phyloP scores from a whole-genome alignment of 352 stramenopile species.

The Phytophthora niederhauseri region DNA sequence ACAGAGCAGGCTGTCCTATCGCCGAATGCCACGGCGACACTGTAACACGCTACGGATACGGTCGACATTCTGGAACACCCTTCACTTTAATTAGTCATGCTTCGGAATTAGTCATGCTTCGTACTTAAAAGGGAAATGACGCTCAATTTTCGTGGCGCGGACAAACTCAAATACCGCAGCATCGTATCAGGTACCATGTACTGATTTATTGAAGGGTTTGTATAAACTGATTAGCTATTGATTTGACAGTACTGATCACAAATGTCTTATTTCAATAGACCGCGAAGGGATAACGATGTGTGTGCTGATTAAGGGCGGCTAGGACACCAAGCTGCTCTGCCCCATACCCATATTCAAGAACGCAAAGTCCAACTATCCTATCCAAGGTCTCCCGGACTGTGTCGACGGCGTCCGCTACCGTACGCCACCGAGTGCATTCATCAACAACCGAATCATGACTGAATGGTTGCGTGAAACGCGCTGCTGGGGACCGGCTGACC shows the following conservation, averaged over 20 bases:
- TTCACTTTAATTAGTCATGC: no score
- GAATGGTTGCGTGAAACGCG: background rate
- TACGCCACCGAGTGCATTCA: background rate
- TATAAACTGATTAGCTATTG: background rate
- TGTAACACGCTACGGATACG: no score
- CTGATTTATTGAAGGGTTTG: background rate
- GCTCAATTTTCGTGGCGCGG: slow-evolving; percentile 1
- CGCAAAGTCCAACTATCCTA: slow-evolving; percentile 8
- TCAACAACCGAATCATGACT: background rate
- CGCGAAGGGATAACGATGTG: slow-evolving; percentile 25
- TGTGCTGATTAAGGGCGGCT: slow-evolving; percentile 1
- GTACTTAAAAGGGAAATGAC: slow-evolving; percentile 1
- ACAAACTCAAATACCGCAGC: no score
- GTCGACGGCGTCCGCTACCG: slow-evolving; percentile 4
- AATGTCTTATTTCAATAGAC: slow-evolving; percentile 4
- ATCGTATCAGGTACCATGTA: no score
- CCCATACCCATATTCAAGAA: slow-evolving; percentile 20
- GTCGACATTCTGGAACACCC: no score
- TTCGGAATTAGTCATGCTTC: no score
- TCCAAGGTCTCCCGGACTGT: slow-evolving; percentile 5
- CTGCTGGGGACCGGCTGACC: background rate
- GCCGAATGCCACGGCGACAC: no score
- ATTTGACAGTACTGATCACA: background rate
- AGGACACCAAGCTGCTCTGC: background rate
- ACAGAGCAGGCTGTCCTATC: no score